phyloP scores from a whole-genome alignment of 805 yeast genomes.

The Saccharomyces jurei region DNA sequence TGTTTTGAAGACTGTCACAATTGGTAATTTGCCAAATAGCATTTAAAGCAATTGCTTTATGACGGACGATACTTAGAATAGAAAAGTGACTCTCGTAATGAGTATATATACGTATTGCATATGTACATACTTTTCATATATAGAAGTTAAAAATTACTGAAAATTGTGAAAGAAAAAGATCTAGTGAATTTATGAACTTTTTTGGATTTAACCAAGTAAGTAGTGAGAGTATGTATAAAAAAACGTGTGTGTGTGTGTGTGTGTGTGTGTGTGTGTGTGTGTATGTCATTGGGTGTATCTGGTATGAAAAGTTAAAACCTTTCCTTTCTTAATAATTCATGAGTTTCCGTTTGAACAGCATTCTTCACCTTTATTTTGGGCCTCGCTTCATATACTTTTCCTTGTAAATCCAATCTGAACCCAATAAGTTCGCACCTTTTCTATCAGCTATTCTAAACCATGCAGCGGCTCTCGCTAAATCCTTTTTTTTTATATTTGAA shows the following conservation, averaged over 20 bases:
- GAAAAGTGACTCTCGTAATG: neutral
- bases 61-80: neutral
- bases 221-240: neutral
- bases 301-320: neutral
- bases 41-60: neutral
- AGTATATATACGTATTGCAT: neutral
- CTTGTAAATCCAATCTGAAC: constrained; percentile 70
- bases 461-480: constrained; percentile 54
- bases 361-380: neutral
- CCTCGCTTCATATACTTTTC: constrained; percentile 43
- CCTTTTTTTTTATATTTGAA: constrained; percentile 45
- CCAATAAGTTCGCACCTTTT: constrained; percentile 52
- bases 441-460: constrained; percentile 62
- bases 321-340: neutral
- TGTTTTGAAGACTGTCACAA: constrained; percentile 42
- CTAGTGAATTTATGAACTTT: neutral
- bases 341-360: neutral
- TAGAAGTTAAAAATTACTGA: neutral
- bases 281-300: neutral
- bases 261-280: neutral
- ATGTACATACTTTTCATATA: neutral
- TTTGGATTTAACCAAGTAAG: neutral
- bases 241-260: neutral
- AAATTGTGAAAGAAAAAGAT: neutral
- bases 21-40: constrained; percentile 34